Evolutionary conservation across 2,329 filamentous ascomycete genomes (phyloP).

Genomic region (Zarea fungicola): DNA sequence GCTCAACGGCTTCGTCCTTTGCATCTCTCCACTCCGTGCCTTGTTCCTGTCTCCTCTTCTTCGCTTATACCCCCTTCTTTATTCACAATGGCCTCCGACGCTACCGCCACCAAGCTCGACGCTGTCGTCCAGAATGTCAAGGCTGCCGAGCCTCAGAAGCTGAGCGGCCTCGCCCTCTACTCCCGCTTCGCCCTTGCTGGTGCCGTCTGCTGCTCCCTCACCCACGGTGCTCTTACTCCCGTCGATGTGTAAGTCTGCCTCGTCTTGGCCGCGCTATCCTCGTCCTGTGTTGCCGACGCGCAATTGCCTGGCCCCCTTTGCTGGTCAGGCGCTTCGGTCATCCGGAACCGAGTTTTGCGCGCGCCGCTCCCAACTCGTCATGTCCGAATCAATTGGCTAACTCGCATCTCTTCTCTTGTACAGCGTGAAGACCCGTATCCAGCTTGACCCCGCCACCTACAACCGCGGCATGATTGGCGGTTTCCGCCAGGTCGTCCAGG

Average conservation of each 20-base stretch:
- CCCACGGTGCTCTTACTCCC: conserved; percentile 92
- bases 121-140: conserved; percentile 38
- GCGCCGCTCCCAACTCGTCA: not conserved
- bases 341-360: not conserved
- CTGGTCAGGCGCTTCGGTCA: not conserved
- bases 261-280: not conserved
- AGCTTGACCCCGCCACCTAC: conserved; percentile 78
- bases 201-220: conserved; percentile 96
- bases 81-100: conserved; percentile 39
- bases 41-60: conserved; percentile 7
- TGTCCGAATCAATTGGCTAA: conserved; percentile 14
- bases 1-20: conserved; percentile 11
- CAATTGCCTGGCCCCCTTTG: not conserved
- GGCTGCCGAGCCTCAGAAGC: conserved; percentile 37
- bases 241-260: conserved; percentile 91
- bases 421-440: conserved; percentile 85
- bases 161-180: conserved; percentile 66
- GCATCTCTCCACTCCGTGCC: conserved; percentile 29
- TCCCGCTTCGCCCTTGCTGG: conserved; percentile 94
- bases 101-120: conserved; percentile 39
- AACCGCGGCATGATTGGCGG: conserved; percentile 76
- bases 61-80: conserved; percentile 20
- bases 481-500: conserved; percentile 71
- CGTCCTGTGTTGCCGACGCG: not conserved
- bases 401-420: conserved; percentile 5